These are phyloP conservation scores for Vaccinium myrtillus DNA, from an alignment of 148 eudicot species.

Conservation along the genomic window DNA sequence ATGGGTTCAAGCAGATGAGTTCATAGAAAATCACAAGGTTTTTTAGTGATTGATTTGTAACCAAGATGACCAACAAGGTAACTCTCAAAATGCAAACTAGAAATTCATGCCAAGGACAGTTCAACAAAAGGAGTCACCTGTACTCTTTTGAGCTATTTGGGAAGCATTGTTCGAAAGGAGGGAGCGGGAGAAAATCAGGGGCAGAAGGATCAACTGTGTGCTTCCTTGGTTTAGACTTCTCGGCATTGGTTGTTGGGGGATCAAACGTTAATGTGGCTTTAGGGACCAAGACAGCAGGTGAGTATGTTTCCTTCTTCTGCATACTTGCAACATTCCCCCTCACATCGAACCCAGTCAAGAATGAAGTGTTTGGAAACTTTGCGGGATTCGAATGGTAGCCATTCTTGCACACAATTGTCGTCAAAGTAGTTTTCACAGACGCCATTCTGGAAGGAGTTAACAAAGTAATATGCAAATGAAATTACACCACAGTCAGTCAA, in stretches of 20 bases:
- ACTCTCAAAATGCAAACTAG: not conserved
- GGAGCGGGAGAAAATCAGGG: constrained; percentile 94
- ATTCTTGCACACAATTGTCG: constrained; percentile 59
- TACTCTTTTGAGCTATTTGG: constrained; percentile 89
- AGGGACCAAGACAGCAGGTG: constrained; percentile 30
- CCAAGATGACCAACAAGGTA: not conserved
- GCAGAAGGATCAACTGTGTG: constrained; percentile 87
- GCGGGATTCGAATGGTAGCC: constrained; percentile 37
- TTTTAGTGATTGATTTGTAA: not conserved
- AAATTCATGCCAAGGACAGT: not conserved
- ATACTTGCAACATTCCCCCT: constrained; percentile 38
- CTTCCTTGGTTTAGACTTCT: constrained; percentile 54
- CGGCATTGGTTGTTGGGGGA: constrained; percentile 54
- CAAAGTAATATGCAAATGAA: constrained; percentile 7
- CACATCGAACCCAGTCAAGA: constrained; percentile 59
- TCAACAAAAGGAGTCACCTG: constrained; percentile 39
- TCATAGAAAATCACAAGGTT: not conserved
- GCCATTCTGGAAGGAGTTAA: constrained; percentile 57
- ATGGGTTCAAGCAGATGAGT: not conserved
- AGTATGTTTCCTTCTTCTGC: constrained; percentile 36
- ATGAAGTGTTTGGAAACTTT: constrained; percentile 43
- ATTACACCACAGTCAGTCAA: constrained; percentile 8
- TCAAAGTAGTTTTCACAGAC: constrained; percentile 61
- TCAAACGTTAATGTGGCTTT: constrained; percentile 86
- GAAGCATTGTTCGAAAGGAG: constrained; percentile 89